These are phyloP conservation scores for Cercospora sesami DNA, from an alignment of 2,329 filamentous ascomycete species.

Conservation along the genomic window DNA sequence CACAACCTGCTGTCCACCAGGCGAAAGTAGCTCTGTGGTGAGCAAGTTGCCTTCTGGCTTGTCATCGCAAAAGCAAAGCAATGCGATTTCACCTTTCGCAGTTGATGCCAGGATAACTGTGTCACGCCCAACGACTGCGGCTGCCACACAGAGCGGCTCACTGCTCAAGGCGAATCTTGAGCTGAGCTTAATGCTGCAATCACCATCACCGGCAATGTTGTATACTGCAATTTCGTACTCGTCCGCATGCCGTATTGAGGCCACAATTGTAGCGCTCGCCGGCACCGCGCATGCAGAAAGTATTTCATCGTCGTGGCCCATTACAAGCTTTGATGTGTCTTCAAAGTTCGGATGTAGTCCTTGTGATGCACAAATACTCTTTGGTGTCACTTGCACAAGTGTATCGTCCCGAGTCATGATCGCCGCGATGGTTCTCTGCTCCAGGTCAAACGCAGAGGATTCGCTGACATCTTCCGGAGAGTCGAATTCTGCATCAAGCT, in stretches of 20 bases:
- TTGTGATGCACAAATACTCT: conserved; percentile 26
- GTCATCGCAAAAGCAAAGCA: conserved; percentile 13
- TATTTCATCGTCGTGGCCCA: conserved; percentile 22
- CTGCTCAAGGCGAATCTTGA: neutral
- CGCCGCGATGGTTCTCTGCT: conserved; percentile 32
- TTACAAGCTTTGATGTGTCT: conserved; percentile 24
- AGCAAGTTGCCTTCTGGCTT: conserved; percentile 4
- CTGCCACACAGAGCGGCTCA: conserved; percentile 25
- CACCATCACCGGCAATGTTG: conserved; percentile 15
- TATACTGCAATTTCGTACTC: conserved; percentile 18
- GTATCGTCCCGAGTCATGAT: conserved; percentile 24
- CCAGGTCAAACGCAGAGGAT: conserved; percentile 29
- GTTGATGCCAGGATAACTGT: conserved; percentile 22
- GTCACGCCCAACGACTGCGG: conserved; percentile 3
- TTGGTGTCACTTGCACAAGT: conserved; percentile 36
- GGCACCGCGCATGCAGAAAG: conserved; percentile 31
- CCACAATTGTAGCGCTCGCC: conserved; percentile 19
- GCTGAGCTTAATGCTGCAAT: conserved; percentile 4
- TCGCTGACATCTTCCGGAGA: conserved; percentile 22
- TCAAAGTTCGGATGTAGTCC: conserved; percentile 33
- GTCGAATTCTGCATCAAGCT: conserved; percentile 23
- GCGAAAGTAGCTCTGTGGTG: conserved; percentile 8
- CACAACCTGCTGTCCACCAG: conserved; percentile 9
- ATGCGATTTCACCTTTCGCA: conserved; percentile 17
- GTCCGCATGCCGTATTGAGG: conserved; percentile 21